Conservation (phyloP, 108 stramenopile genomes). For the Pseudonitzschia pungens region DNA sequence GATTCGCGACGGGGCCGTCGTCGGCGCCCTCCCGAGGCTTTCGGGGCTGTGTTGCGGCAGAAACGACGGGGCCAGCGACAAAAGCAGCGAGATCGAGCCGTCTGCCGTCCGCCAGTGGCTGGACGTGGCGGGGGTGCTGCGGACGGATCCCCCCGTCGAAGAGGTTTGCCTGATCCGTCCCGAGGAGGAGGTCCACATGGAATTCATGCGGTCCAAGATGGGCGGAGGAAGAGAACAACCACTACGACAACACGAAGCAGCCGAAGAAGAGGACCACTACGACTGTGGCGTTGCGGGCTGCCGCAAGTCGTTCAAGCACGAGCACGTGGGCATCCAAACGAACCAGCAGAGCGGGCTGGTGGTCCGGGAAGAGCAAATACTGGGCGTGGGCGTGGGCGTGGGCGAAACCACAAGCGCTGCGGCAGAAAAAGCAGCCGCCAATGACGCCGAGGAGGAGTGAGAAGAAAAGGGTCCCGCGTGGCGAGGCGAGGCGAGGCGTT, state of each 20-base stretch:
- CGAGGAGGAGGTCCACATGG: slow-evolving; percentile 70
- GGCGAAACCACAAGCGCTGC: too few relatives aligned
- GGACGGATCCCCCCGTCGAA: slow-evolving; percentile 41
- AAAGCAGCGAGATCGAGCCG: slow-evolving; percentile 38
- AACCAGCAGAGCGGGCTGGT: slow-evolving; percentile 67
- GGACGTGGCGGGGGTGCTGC: slow-evolving; percentile 61
- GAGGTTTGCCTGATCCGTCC: slow-evolving; percentile 76
- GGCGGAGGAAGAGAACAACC: neutral
- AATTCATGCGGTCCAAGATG: slow-evolving; percentile 42
- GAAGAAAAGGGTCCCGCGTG: too few relatives aligned
- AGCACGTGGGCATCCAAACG: slow-evolving; percentile 77
- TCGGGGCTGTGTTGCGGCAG: slow-evolving; percentile 30
- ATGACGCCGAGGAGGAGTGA: too few relatives aligned
- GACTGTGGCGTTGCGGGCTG: slow-evolving; percentile 76
- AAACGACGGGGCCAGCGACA: slow-evolving; percentile 6
- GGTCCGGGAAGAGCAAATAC: slow-evolving; percentile 47
- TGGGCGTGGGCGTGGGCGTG: too few relatives aligned
- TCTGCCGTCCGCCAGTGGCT: slow-evolving; percentile 66
- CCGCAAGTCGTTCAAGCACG: slow-evolving; percentile 67
- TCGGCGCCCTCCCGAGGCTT: slow-evolving; percentile 54
- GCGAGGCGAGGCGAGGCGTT: too few relatives aligned
- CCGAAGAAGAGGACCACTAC: slow-evolving; percentile 47
- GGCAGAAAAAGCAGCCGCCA: too few relatives aligned
- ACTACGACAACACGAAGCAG: slow-evolving; percentile 6
- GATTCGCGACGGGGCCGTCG: slow-evolving; percentile 58